Base-by-base conservation (phyloP, 192 early-diverging fungal genomes). In the Coemansia pectinata region DNA sequence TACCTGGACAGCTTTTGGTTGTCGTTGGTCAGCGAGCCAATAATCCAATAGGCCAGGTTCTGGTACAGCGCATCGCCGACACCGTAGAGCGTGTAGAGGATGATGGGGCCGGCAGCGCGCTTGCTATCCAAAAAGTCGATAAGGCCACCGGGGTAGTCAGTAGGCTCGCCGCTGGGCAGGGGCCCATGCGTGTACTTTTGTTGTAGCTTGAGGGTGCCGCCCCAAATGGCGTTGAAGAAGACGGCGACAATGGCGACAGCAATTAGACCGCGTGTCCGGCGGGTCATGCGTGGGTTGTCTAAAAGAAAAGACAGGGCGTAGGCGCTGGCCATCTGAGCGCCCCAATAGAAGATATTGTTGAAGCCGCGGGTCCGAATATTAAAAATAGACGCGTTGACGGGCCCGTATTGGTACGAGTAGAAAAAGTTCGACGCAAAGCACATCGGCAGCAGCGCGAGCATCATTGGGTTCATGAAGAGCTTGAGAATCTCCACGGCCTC, bases 11-110 rank as follows among this genome's bases (percentile, higher is more conserved):
- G 71, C 60, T 85, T 81, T 57, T 86, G 86, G 59, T 85, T 84
- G 64, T 95, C 91, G 80, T 95, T 94, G 38, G 92, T 90, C 82
- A 93, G 79, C 45, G 92, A 88, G 29, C 93, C 93, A 76, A 95
- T 88, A 23, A 95, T 72, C 92, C 91, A 95, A 88, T 94, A 94
- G 0, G 81, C 76, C 65, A 82, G 87, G 71, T 85, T 86, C 81
- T 95, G 93, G 83, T 88, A 93, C 62, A 93, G 86, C 31, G 93
- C 88, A 67, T 95, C 93, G 71, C 84, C 85, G 5, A 91, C 60
- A 40, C 93, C 93, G 64, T 90, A 93, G 45, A 87, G 78, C 66
- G 90, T 76, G 63, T 93, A 95, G 27, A 91, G 70, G 72, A 93
- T 72, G 38, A 90, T 74, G 5, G 87, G 85, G 34, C 86, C 87